These are phyloP conservation scores for Millerozyma miso DNA, from an alignment of 805 yeast species.

Conservation along the genomic window DNA sequence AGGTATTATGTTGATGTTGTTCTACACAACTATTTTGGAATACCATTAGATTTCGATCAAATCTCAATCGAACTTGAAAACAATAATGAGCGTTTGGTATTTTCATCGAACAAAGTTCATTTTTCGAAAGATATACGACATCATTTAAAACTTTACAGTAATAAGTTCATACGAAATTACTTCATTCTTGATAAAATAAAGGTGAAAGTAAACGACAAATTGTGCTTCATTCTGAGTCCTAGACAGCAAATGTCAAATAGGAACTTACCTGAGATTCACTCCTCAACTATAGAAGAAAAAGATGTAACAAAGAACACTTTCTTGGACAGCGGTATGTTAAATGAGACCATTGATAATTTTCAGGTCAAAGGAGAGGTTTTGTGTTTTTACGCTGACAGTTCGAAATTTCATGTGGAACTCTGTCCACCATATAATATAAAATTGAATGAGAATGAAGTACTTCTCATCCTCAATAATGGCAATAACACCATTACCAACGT, in stretches of 20 bases:
- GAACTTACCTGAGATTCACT: background rate
- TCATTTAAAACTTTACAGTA: slow-evolving; percentile 17
- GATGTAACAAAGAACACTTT: slow-evolving; percentile 6
- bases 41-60: slow-evolving; percentile 16
- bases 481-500: slow-evolving; percentile 27
- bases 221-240: slow-evolving; percentile 12
- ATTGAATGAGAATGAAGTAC: slow-evolving; percentile 24
- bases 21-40: slow-evolving; percentile 26
- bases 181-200: slow-evolving; percentile 20
- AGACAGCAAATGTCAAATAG: background rate
- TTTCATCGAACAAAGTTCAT: slow-evolving; percentile 6
- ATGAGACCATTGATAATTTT: background rate
- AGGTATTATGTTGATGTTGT: slow-evolving; percentile 32
- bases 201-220: slow-evolving; percentile 13
- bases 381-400: slow-evolving; percentile 13
- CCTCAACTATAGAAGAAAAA: background rate
- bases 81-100: slow-evolving; percentile 9
- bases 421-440: slow-evolving; percentile 19
- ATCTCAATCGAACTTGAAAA: slow-evolving; percentile 18
- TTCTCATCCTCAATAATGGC: slow-evolving; percentile 25
- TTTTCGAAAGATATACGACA: slow-evolving; percentile 7
- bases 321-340: slow-evolving; percentile 8
- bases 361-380: background rate
- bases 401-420: slow-evolving; percentile 26
- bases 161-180: slow-evolving; percentile 29